A percentile compares a stretch with the other conserved stretches of the same genome.
These are phyloP conservation scores for Raddia distichophylla DNA, from an alignment of 176 grass and related monocot species.

Conservation along the genomic window DNA sequence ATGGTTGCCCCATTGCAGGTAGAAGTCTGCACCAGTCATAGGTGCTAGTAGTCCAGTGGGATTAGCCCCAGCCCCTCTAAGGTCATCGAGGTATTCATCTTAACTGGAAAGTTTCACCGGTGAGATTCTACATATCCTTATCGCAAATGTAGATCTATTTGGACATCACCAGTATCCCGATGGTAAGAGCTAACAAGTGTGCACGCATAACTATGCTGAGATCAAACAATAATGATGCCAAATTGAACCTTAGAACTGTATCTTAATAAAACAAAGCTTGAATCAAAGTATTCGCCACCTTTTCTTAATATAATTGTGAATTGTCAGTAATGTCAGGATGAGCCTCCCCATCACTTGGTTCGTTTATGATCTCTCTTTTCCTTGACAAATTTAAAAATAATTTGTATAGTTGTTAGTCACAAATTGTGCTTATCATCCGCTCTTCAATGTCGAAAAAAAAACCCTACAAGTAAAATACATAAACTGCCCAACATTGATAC, in stretches of 20 bases:
- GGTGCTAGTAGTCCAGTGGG: background rate
- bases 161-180: background rate
- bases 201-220: background rate
- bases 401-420: background rate
- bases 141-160: background rate
- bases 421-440: background rate
- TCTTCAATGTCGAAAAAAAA: constrained; percentile 2
- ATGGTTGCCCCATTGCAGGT: background rate
- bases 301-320: background rate
- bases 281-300: background rate
- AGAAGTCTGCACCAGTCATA: background rate
- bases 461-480: background rate
- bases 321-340: background rate
- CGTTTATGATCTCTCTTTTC: background rate
- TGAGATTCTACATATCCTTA: background rate
- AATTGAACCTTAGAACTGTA: background rate
- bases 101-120: constrained; percentile 17
- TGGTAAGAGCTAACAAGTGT: background rate
- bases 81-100: constrained; percentile 1
- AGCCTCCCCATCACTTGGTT: background rate
- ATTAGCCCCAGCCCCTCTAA: background rate
- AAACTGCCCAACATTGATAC: background rate
- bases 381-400: constrained; percentile 13
- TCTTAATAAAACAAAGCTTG: background rate
- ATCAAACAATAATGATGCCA: background rate